phyloP scores from a whole-genome alignment of 192 early-diverging fungal genomes.

The Backusella australiensis region DNA sequence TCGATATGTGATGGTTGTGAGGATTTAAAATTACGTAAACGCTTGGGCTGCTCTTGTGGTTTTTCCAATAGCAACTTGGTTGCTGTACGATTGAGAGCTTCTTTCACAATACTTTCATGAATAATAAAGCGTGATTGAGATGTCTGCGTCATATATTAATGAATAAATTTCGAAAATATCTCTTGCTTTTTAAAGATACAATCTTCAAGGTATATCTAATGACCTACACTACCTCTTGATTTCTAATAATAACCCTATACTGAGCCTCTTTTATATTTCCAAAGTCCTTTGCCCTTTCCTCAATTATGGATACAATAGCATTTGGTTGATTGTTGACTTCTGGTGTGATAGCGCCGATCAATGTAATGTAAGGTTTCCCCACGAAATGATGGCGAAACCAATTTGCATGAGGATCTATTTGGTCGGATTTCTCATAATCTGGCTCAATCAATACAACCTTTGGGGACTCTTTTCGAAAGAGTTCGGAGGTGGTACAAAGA shows the following conservation, averaged over 20 bases:
- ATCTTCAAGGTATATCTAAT: too few species aligned
- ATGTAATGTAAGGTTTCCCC: slow-evolving; percentile 17
- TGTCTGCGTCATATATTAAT: not conserved
- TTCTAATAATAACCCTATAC: slow-evolving; percentile 31
- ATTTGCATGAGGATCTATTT: not conserved
- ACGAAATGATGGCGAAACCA: slow-evolving; percentile 29
- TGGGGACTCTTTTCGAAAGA: not conserved
- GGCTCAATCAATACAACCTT: slow-evolving; percentile 18
- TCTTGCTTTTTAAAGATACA: too few species aligned
- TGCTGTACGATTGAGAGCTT: slow-evolving; percentile 12
- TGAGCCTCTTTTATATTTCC: slow-evolving; percentile 14
- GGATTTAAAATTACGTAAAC: not conserved
- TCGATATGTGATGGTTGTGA: not conserved
- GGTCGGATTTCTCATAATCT: not conserved
- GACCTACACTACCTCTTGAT: slow-evolving; percentile 17
- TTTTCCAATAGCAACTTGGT: not conserved
- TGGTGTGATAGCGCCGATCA: not conserved
- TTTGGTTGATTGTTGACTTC: not conserved
- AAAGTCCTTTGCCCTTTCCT: slow-evolving; percentile 16
- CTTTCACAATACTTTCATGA: slow-evolving; percentile 20
- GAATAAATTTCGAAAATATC: too few species aligned
- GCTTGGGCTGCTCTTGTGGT: not conserved
- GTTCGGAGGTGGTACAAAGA: not conserved
- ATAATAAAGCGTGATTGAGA: slow-evolving; percentile 5
- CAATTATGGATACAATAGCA: slow-evolving; percentile 9